Conservation (phyloP, 306 rosid species). For the Lathyrus sativus region DNA sequence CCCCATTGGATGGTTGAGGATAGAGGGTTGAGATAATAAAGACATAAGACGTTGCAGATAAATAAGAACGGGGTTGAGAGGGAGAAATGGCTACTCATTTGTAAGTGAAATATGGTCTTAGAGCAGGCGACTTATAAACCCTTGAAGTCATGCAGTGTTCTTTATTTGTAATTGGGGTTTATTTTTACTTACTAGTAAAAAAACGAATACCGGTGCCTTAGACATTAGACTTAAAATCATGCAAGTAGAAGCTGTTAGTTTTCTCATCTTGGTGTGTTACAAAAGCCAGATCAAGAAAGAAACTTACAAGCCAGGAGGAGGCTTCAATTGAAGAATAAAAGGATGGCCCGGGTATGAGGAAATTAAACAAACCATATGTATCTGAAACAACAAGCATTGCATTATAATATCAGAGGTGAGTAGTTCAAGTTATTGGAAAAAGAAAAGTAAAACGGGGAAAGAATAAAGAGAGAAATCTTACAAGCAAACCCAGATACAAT, state of each 20-base stretch:
- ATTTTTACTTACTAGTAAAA: neutral
- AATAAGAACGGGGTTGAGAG: conserved; percentile 15
- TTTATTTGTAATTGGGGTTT: neutral
- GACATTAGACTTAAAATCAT: conserved; percentile 1
- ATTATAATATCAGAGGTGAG: conserved; percentile 24
- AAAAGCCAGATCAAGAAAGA: conserved; percentile 36
- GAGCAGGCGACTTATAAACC: neutral
- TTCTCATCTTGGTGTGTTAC: conserved; percentile 25
- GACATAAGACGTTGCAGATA: neutral
- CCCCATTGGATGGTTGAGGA: neutral
- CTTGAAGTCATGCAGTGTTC: neutral
- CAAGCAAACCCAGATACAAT: conserved; percentile 97
- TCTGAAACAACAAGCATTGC: conserved; percentile 59
- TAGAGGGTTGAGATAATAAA: neutral
- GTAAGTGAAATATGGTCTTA: conserved; percentile 2
- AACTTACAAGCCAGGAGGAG: conserved; percentile 83
- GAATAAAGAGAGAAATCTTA: conserved; percentile 50
- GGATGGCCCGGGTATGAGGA: conserved; percentile 81
- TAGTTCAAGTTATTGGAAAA: conserved; percentile 13
- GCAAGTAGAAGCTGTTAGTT: conserved; percentile 12
- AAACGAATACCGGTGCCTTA: neutral
- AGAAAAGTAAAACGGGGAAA: conserved; percentile 3
- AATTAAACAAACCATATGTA: conserved; percentile 81
- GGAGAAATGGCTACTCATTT: neutral
- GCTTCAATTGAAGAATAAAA: conserved; percentile 83